Percentiles rank a stretch among this genome's conserved stretches.
Evolutionary conservation across 768 basidiomycete species (phyloP).

Genomic region (Saitozyma sp.): DNA sequence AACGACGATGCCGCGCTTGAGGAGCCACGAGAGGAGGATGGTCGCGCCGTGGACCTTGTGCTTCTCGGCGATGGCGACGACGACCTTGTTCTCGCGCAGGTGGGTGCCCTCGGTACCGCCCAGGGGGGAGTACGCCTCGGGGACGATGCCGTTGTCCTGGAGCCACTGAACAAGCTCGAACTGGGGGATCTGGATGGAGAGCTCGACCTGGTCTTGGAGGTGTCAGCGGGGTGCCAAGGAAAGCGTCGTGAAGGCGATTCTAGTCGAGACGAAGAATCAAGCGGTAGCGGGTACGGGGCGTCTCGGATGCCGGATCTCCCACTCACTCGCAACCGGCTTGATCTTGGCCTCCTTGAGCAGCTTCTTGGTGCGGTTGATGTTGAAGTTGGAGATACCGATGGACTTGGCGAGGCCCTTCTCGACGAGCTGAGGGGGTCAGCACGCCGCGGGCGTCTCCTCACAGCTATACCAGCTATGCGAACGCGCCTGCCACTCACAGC

Average conservation of each 20-base stretch:
- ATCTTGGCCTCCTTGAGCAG: constrained; percentile 27
- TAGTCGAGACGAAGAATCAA: constrained; percentile 57
- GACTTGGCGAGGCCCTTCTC: constrained; percentile 73
- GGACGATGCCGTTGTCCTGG: constrained; percentile 64
- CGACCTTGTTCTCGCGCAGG: constrained; percentile 65
- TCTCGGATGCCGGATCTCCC: constrained; percentile 47
- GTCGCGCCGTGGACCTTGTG: constrained; percentile 73
- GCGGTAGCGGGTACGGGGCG: not conserved
- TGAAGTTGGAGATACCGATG: constrained; percentile 84
- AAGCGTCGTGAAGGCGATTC: not conserved
- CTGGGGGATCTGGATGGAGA: constrained; percentile 76
- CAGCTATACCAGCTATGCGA: not conserved
- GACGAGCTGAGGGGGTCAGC: constrained; percentile 59
- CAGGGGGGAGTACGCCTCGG: constrained; percentile 76
- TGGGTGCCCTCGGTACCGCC: constrained; percentile 63
- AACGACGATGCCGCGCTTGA: constrained; percentile 63
- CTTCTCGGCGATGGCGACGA: constrained; percentile 60
- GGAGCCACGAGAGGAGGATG: constrained; percentile 72
- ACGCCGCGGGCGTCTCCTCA: not conserved
- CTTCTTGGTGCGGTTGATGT: constrained; percentile 57
- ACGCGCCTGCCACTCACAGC: constrained; percentile 12
- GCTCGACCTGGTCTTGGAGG: constrained; percentile 75
- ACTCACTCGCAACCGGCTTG: constrained; percentile 46
- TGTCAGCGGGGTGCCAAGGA: constrained; percentile 56
- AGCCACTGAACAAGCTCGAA: constrained; percentile 74